Base-by-base conservation (phyloP, 2,329 filamentous ascomycete species). In the Botrytis elliptica region DNA sequence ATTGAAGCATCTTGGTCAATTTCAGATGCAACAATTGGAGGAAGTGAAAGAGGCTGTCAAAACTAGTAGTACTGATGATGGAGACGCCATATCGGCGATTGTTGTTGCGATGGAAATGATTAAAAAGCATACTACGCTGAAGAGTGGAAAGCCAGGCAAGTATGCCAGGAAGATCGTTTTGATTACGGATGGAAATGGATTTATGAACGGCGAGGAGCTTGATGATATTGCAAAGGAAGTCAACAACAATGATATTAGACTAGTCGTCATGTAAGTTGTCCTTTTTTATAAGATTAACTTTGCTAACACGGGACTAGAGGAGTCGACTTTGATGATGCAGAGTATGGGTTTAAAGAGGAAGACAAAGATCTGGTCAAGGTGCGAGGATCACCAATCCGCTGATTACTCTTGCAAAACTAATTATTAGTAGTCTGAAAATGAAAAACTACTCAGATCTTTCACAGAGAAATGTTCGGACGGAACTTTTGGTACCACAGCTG, bases 281-380 rank as follows among this genome's bases (percentile, higher is more conserved):
- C 36, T 38, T 67, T 22, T 16, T 67, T 65, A 10, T 60, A 3
- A 36, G 63, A n/a, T 59, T 49, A 52, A 3, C 65, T 57, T 22
- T 66, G 65, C 77, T 80, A 75, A 81, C 82, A 74, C 36, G 46
- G 44, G 36, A 62, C 5, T 74, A 95, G 92, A 71, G 96, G 96
- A 22, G 89, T 97, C 29, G 96, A 99, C 81, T 98, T 99, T 82
- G 94, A 99, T 80, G 94, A 98, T 81, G 81, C 89, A 1, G 94
- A 97, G 3, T 97, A 92, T 80, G 95, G 95, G 60, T 93, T 93
- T 81, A 97, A 97, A 82, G 95, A 98, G 83, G 94, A 98, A 81
- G 89, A 92, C 76, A 99, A 99, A 81, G 84, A 91, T 29, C 77
- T 81, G 0, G 81, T 82, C 70, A 98, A 98, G 86, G 90, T 91